Evolutionary conservation across 805 yeast genomes (phyloP), one percentile per base, ranked within the genome.

Genomic region (Metschnikowia continentalis): DNA sequence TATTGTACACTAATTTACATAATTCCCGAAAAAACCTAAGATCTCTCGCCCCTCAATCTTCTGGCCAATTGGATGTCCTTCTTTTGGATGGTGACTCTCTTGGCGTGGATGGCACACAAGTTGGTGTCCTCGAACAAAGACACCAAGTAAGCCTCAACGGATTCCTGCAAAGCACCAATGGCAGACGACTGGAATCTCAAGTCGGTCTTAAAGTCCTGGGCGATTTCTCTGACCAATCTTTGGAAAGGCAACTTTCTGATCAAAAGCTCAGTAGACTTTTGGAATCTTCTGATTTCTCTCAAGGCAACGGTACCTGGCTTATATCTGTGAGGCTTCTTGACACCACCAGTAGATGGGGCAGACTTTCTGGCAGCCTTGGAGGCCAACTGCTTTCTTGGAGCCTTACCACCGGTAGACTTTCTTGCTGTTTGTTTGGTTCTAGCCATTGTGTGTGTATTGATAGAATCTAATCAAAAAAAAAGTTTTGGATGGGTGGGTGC

Each of bases 41-140:
- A 82, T 85, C 94, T 86, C 80, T 88, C 96, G 76, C 97, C 98
- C 79, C 97, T 86, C 72, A 92, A 84, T 81, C 98, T 88, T 80
- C 97, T 88, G 62, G 98, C 99, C 70, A 92, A 82, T 71, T 91
- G 96, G 72, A 92, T 89, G 75, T 92, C 99, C 79, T 91, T 91
- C 89, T 90, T 92, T 82, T 90, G 96, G 69, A 92, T 90, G 60
- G 99, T 92, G 64, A 92, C 98, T 79, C 99, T 87, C 85, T 94
- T 92, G 67, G 98, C 99, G 77, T 92, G 99, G 63, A 90, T 89
- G 60, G 98, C 97, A 79, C 97, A 94, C 79, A 92, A 82, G 81
- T 91, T 92, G 61, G 98, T 94, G 75, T 94, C 98, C 80, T 92
- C 98, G 64, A 92, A 94, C 67, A 92, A 77, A 54, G 96, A 89